phyloP scores from a whole-genome alignment of 441 rosid species.

The Arabidopsis hybrid region DNA sequence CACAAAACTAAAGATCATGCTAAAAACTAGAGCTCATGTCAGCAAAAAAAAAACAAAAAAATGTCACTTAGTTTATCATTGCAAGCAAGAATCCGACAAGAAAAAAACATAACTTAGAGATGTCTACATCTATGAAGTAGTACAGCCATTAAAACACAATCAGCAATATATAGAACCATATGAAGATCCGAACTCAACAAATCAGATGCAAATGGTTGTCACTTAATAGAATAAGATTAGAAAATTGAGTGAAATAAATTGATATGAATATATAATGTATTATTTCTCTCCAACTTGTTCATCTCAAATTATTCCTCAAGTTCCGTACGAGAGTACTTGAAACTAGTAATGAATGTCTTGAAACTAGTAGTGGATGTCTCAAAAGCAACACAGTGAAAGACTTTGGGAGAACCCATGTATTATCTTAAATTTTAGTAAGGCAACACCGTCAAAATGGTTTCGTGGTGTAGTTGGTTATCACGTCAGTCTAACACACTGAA shows the following conservation, averaged over 20 bases:
- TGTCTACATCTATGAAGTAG: not conserved
- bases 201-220: not conserved
- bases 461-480: slow-evolving; percentile 99
- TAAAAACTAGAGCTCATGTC: not conserved
- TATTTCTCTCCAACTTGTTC: too few species aligned
- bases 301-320: too few species aligned
- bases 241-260: not conserved
- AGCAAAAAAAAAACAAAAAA: too few species aligned
- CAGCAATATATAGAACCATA: too few species aligned
- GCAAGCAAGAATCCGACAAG: not conserved
- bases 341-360: too few species aligned
- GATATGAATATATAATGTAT: too few species aligned
- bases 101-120: not conserved
- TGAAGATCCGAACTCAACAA: too few species aligned
- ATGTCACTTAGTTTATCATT: not conserved
- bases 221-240: not conserved
- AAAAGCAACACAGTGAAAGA: too few species aligned
- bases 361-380: too few species aligned
- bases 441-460: slow-evolving; percentile 36
- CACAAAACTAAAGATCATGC: not conserved
- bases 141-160: not conserved
- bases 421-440: too few species aligned
- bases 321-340: too few species aligned
- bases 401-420: too few species aligned
- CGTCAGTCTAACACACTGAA: slow-evolving; percentile 99